These are phyloP conservation scores for Balakata baccata DNA, from an alignment of 345 rosid species.

Conservation along the genomic window DNA sequence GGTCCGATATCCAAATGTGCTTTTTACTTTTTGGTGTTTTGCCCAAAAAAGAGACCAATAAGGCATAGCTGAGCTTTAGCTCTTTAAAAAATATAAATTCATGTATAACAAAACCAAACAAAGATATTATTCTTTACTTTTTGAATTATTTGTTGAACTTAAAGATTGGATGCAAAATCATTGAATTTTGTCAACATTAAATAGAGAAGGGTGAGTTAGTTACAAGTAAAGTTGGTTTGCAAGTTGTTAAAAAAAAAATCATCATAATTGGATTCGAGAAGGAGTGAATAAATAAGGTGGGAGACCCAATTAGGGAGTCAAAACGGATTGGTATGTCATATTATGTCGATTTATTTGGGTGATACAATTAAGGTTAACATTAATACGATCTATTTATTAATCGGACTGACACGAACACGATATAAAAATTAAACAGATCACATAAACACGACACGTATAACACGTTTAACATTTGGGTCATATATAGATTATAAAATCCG, in stretches of 20 bases:
- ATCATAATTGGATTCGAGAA: neutral
- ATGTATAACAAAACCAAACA: neutral
- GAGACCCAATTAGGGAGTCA: too few relatives aligned
- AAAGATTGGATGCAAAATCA: neutral
- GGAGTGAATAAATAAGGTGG: neutral
- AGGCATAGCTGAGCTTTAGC: neutral
- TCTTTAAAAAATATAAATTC: neutral
- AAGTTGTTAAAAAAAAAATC: constrained; percentile 19
- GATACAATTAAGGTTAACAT: too few relatives aligned
- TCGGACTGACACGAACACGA: too few relatives aligned
- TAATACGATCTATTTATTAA: too few relatives aligned
- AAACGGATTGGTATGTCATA: too few relatives aligned
- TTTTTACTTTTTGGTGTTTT: neutral
- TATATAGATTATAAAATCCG: too few relatives aligned
- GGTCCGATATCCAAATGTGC: neutral
- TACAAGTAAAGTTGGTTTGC: constrained; percentile 28
- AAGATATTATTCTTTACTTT: neutral
- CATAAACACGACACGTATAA: too few relatives aligned
- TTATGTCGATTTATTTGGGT: too few relatives aligned
- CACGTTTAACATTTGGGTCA: too few relatives aligned
- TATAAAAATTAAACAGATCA: too few relatives aligned
- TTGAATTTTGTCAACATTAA: neutral
- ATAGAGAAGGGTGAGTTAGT: neutral
- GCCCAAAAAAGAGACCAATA: neutral
- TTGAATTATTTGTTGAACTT: neutral